Conservation (phyloP, 805 yeast genomes). For the Komagataella populi region DNA sequence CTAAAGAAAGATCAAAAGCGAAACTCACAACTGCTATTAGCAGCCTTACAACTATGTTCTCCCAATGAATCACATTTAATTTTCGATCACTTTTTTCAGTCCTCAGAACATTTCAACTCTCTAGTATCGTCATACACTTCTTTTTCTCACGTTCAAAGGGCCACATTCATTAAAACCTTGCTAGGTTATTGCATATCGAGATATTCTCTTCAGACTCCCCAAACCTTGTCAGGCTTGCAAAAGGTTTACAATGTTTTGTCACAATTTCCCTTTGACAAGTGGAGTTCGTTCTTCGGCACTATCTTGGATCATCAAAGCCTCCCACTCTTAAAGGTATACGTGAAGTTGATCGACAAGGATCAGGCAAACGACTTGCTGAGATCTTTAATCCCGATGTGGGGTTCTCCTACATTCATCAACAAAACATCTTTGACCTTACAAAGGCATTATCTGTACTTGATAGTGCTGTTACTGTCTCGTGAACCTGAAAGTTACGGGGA, state of each 20-base stretch:
- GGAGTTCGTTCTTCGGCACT: background rate
- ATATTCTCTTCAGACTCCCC: background rate
- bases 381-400: background rate
- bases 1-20: background rate
- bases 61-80: background rate
- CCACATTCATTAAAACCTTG: background rate
- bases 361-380: background rate
- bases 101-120: background rate
- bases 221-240: background rate
- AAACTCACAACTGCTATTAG: background rate
- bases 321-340: background rate
- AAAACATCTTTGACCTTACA: conserved; percentile 28
- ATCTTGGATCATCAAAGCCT: background rate
- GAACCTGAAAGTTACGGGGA: conserved; percentile 11
- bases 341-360: background rate
- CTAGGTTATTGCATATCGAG: background rate
- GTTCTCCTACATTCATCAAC: conserved; percentile 4
- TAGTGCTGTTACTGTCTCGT: conserved; percentile 22
- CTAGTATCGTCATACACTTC: background rate
- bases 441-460: conserved; percentile 30
- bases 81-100: background rate
- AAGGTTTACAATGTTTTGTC: background rate
- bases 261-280: background rate
- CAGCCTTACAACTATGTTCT: background rate
- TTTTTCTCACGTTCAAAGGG: background rate